Base-by-base conservation (phyloP, 306 rosid genomes). In the Arachis stenosperma region DNA sequence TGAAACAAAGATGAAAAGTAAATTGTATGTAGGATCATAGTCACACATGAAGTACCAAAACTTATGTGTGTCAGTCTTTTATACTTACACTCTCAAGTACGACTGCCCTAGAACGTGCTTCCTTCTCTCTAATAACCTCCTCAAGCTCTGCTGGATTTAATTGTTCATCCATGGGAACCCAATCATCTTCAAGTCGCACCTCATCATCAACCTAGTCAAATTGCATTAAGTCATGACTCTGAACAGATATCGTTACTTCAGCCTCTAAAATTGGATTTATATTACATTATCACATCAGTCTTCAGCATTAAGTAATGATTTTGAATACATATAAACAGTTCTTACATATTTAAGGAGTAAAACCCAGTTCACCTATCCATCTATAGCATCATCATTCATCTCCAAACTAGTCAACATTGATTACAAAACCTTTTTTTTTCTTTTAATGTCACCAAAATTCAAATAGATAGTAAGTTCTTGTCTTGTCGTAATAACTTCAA, bases 131-230 rank as follows among this genome's bases (percentile, higher is more conserved):
- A 66, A 91, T 78, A 76, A 90, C 88, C 89, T 89, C 99, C 79
- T 86, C 95, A 68, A 94, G 92, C 85, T 94, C 96, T 44, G 63
- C 68, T 12, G 92, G 78, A 68, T 86, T 86, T 70, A 94, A 74
- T 81, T 88, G 85, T 69, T 94, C 99, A 83, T 94, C 99, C 89
- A 91, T 69, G 63, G 97, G 97, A 50, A 89, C 97, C 99, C 97
- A 94, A 71, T 94, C 99, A 83, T 94, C 98, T 82, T 94, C 98
- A 73, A 94, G 96, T 46, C 97, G 85, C 79, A 91, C 97, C 37
- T 86, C 89, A 82, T 82, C 89, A 65, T 82, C 95, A 81, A 88
- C 84, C 99, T 94, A 80, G 73, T 77, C 27, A 68, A 69, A 52
- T 77, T 71, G 64, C 64, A 81, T 74, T 61, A 44, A 78, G 65